Conservation (phyloP, 495 filamentous ascomycete species). For the Daldinia grandis region DNA sequence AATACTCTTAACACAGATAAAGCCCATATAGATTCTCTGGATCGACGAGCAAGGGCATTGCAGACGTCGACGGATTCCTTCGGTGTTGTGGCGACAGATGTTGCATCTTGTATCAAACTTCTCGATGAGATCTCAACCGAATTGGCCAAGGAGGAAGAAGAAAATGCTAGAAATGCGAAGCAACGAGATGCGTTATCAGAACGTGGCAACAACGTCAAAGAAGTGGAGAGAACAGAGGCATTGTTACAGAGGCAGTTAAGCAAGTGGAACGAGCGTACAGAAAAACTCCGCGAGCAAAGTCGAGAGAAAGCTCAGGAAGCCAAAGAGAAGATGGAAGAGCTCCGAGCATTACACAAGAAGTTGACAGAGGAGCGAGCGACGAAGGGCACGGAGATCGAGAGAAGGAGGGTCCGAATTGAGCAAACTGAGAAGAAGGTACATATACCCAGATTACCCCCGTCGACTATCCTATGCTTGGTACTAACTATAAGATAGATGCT, state of each 20-base stretch:
- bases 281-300: slow-evolving; percentile 76
- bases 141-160: slow-evolving; percentile 88
- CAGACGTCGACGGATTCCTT: slow-evolving; percentile 93
- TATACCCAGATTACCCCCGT: slow-evolving; percentile 3
- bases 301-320: slow-evolving; percentile 81
- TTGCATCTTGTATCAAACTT: slow-evolving; percentile 83
- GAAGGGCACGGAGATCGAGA: slow-evolving; percentile 90
- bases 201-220: slow-evolving; percentile 84
- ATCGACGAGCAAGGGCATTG: slow-evolving; percentile 84
- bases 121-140: slow-evolving; percentile 87
- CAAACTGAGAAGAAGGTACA: slow-evolving; percentile 98
- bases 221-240: slow-evolving; percentile 87
- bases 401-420: slow-evolving; percentile 87
- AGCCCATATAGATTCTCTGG: slow-evolving; percentile 82
- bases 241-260: slow-evolving; percentile 83
- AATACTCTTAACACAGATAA: slow-evolving; percentile 80
- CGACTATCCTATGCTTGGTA: neutral
- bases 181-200: slow-evolving; percentile 89
- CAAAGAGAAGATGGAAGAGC: slow-evolving; percentile 87
- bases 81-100: slow-evolving; percentile 79
- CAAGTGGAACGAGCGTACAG: slow-evolving; percentile 85
- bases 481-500: slow-evolving; percentile 76
- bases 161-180: slow-evolving; percentile 75
- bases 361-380: slow-evolving; percentile 84
- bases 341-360: slow-evolving; percentile 79